Evolutionary conservation across 805 yeast species (phyloP).

Genomic region (Schwanniomyces occidentalis): DNA sequence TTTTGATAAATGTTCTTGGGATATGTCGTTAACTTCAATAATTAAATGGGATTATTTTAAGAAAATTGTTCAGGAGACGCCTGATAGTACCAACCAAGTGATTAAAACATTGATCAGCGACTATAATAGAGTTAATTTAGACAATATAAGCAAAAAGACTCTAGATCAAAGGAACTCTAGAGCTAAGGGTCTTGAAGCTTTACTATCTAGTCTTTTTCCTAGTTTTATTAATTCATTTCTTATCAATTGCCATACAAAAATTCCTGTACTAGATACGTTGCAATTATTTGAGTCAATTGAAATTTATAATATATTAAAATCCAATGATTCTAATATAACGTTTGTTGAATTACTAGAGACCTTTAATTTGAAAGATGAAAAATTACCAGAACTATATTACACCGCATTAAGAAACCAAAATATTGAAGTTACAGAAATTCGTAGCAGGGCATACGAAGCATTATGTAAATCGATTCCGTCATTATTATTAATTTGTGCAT

Average conservation of each 20-base stretch:
- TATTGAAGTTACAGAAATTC: conserved; percentile 17
- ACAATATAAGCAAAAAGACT: conserved; percentile 3
- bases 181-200: conserved; percentile 16
- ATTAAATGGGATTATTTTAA: conserved; percentile 29
- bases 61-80: conserved; percentile 8
- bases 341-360: conserved; percentile 17
- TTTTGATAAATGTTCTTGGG: conserved; percentile 27
- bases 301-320: conserved; percentile 20
- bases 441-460: conserved; percentile 18
- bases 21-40: conserved; percentile 31
- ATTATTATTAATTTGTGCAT: conserved; percentile 28
- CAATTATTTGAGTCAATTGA: conserved; percentile 31
- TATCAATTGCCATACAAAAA: conserved; percentile 31
- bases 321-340: conserved; percentile 18
- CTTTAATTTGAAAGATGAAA: conserved; percentile 3
- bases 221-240: conserved; percentile 28
- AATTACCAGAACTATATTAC: conserved; percentile 10
- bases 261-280: conserved; percentile 31
- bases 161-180: conserved; percentile 14
- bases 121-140: conserved; percentile 10
- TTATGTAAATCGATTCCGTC: conserved; percentile 27
- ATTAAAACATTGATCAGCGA: conserved; percentile 12
- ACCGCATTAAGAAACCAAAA: conserved; percentile 14
- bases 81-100: conserved; percentile 10
- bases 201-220: conserved; percentile 16